phyloP scores from a whole-genome alignment of 2,329 filamentous ascomycete species.

The Trichoderma pleuroti region DNA sequence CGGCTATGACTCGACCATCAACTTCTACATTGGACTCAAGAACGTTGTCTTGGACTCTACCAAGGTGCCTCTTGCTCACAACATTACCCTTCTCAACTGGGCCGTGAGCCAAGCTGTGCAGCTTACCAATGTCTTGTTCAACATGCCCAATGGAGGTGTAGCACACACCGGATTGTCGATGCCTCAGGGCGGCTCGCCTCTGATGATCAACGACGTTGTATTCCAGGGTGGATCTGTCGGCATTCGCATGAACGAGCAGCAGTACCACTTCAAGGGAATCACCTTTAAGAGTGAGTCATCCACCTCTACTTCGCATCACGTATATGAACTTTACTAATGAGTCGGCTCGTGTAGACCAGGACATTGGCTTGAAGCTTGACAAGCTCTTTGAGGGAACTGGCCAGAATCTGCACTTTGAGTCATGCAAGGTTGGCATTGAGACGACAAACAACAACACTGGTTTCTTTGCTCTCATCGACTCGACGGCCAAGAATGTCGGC shows the following conservation, averaged over 20 bases:
- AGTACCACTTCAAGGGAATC: slow-evolving; percentile 35
- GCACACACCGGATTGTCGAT: slow-evolving; percentile 36
- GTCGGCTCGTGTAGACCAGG: slow-evolving; percentile 6
- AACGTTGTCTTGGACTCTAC: slow-evolving; percentile 32
- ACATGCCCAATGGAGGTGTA: slow-evolving; percentile 33
- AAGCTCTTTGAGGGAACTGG: slow-evolving; percentile 29
- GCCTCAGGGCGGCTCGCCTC: slow-evolving; percentile 33
- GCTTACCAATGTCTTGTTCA: slow-evolving; percentile 31
- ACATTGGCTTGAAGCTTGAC: slow-evolving; percentile 30
- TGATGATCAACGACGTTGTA: slow-evolving; percentile 31
- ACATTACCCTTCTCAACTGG: slow-evolving; percentile 30
- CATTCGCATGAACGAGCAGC: slow-evolving; percentile 31
- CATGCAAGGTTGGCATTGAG: slow-evolving; percentile 32
- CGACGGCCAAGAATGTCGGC: slow-evolving; percentile 28
- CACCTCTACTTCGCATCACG: background rate
- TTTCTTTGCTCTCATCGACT: slow-evolving; percentile 30
- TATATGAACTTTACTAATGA: background rate
- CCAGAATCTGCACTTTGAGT: slow-evolving; percentile 28
- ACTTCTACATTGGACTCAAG: slow-evolving; percentile 34
- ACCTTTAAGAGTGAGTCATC: slow-evolving; percentile 28
- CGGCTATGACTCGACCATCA: slow-evolving; percentile 31
- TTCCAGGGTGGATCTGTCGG: slow-evolving; percentile 34
- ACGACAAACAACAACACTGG: slow-evolving; percentile 27
- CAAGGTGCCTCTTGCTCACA: slow-evolving; percentile 20
- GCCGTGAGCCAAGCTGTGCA: slow-evolving; percentile 32